These are phyloP conservation scores for Globisporangium takayamanum DNA, from an alignment of 352 stramenopile species.

Conservation along the genomic window DNA sequence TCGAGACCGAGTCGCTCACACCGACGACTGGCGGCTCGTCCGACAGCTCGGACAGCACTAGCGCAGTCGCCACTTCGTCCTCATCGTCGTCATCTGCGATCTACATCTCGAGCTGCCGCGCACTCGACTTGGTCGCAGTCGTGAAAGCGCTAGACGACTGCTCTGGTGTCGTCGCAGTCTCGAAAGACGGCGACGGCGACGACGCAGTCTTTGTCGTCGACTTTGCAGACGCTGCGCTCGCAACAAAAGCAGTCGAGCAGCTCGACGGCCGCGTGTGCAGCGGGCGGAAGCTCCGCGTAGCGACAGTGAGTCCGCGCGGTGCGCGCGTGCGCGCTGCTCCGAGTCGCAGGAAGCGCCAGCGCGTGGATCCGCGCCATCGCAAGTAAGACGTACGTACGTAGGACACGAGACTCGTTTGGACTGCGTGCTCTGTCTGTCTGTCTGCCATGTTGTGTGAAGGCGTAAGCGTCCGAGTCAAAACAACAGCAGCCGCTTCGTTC, in stretches of 20 bases:
- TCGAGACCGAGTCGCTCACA: constrained; percentile 6
- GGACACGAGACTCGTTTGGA: background rate
- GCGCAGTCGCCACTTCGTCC: background rate
- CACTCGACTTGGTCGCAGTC: constrained; percentile 42
- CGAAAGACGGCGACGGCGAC: constrained; percentile 29
- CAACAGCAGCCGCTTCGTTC: no score
- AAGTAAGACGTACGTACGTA: constrained; percentile 3
- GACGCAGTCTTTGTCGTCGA: constrained; percentile 40
- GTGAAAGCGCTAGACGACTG: constrained; percentile 44
- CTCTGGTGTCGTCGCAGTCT: constrained; percentile 43
- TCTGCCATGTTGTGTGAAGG: no score
- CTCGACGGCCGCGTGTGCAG: constrained; percentile 50
- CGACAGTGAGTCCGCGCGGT: constrained; percentile 3
- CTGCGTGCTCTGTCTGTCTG: no score
- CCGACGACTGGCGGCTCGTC: background rate
- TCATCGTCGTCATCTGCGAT: constrained; percentile 19
- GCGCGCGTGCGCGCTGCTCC: constrained; percentile 19
- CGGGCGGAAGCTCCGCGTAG: constrained; percentile 44
- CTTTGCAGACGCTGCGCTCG: constrained; percentile 37
- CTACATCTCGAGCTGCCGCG: constrained; percentile 38
- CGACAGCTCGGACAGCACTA: constrained; percentile 6
- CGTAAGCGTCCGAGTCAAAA: background rate
- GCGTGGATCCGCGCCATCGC: constrained; percentile 31
- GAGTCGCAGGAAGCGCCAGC: constrained; percentile 62
- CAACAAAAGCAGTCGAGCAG: constrained; percentile 30